Evolutionary conservation across 352 stramenopile species (phyloP), one percentile per base, ranked within the genome.

Genomic region (Plasmopara halstedii): DNA sequence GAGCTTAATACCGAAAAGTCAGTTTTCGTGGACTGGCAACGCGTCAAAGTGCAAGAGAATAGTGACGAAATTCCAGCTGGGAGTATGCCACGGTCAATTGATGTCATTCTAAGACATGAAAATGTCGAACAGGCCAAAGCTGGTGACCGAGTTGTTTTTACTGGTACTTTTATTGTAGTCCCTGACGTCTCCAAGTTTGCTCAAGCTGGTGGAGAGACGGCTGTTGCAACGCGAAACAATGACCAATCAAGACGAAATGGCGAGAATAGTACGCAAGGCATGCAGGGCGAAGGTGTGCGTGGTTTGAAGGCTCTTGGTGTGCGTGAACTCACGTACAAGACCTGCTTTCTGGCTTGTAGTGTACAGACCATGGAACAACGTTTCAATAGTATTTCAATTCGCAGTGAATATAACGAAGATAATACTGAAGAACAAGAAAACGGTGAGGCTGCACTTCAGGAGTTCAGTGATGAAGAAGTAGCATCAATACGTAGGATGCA

Each of bases 21-120:
- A 17, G 79, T 96, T 25, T 99, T 99, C 58, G 91, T 98, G 10
- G 97, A 99, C 64, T 99, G 96, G 96, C 97, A 99, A 70, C 87
- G 95, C 22, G 69, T 99, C 26, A 90, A 97, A 33, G 91, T 99
- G 15, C 97, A 99, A 68, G 97, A 99, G 61, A 98, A 98, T 64
- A 92, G 92, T 27, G 90, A 98, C 53, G 95, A 99, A 56, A 98
- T 99, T 50, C 97, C 97, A n/a, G 76, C 97, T 0, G 97, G 97
- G 11, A 94, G 64, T 39, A 98, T 99, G 94, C 97, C 97, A 5
- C 67, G 97, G 8, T 95, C 82, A 1, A 90, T 99, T 42, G 96
- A 99, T 56, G 88, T 99, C 8, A 97, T 99, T 49, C 58, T 99
- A 25, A 67, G 95, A n/a, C 88, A 98, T 60, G 95, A 98, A 64